phyloP scores from a whole-genome alignment of 495 filamentous ascomycete species.

The Penicillium canariense region DNA sequence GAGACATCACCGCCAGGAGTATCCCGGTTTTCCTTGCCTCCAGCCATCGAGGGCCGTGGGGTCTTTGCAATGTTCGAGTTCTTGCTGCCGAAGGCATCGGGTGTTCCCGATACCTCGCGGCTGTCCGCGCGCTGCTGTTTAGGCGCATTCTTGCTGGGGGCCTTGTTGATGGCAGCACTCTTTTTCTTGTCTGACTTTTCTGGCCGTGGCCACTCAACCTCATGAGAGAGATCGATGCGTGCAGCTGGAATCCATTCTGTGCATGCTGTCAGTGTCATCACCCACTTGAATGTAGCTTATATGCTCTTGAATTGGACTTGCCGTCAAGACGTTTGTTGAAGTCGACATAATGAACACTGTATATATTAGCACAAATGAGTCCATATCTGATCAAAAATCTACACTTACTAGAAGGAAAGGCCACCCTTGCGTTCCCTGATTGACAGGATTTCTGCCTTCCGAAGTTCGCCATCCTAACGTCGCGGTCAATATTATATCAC shows the following conservation, averaged over 20 bases:
- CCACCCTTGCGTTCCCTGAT: conserved; percentile 82
- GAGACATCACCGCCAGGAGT: conserved; percentile 35
- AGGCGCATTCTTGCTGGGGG: conserved; percentile 49
- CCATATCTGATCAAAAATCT: neutral
- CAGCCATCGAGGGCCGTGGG: conserved; percentile 53
- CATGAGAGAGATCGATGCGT: conserved; percentile 75
- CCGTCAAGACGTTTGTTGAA: conserved; percentile 98
- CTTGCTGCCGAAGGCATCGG: conserved; percentile 53
- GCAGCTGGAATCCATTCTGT: conserved; percentile 84
- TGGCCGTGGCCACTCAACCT: conserved; percentile 75
- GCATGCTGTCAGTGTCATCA: neutral
- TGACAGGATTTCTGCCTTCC: conserved; percentile 90
- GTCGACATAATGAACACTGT: conserved; percentile 90
- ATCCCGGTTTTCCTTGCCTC: conserved; percentile 61
- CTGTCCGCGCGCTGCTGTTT: conserved; percentile 51
- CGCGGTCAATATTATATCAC: conserved; percentile 33
- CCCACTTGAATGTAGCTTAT: neutral
- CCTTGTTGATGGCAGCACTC: conserved; percentile 42
- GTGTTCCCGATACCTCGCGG: conserved; percentile 58
- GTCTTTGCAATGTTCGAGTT: conserved; percentile 47
- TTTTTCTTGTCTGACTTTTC: conserved; percentile 70
- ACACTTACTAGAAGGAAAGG: conserved; percentile 71
- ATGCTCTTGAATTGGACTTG: conserved; percentile 18
- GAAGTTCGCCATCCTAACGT: conserved; percentile 71
- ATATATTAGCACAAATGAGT: conserved; percentile 19